Evolutionary conservation across 208 protist genomes (phyloP).

Genomic region (Leishmania aethiopica): DNA sequence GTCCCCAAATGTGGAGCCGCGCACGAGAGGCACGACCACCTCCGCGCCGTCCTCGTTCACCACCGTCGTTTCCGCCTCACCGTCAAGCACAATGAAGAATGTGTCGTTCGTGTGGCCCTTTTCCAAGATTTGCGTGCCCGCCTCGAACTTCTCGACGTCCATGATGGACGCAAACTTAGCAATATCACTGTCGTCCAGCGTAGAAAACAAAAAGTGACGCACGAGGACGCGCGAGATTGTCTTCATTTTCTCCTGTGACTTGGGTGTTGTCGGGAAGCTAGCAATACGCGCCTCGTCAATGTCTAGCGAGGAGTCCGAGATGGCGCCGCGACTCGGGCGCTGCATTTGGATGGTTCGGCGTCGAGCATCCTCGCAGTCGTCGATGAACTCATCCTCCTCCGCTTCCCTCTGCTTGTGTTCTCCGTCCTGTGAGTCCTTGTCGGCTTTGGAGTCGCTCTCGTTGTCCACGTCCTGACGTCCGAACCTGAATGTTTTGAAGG

Average conservation of each 20-base stretch:
- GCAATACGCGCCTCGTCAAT: slow-evolving; percentile 48
- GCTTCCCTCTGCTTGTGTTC: background rate
- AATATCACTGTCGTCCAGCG: slow-evolving; percentile 66
- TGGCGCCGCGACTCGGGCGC: slow-evolving; percentile 47
- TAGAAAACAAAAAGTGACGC: slow-evolving; percentile 76
- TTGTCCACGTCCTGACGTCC: slow-evolving; percentile 14
- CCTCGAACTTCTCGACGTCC: slow-evolving; percentile 44
- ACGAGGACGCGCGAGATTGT: slow-evolving; percentile 63
- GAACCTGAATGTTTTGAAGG: slow-evolving; percentile 41
- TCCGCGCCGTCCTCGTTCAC: slow-evolving; percentile 22
- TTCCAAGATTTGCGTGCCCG: slow-evolving; percentile 30
- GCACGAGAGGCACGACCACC: slow-evolving; percentile 27
- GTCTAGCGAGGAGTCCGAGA: slow-evolving; percentile 50
- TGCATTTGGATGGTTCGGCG: slow-evolving; percentile 51
- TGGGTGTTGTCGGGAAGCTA: slow-evolving; percentile 54
- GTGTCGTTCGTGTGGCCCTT: slow-evolving; percentile 50
- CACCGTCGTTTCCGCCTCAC: slow-evolving; percentile 44
- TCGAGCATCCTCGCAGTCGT: slow-evolving; percentile 48
- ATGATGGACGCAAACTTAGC: slow-evolving; percentile 64
- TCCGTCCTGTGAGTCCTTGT: slow-evolving; percentile 10
- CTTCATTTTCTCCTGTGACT: slow-evolving; percentile 57
- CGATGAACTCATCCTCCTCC: slow-evolving; percentile 35
- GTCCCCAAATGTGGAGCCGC: slow-evolving; percentile 56
- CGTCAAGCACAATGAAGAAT: slow-evolving; percentile 70
- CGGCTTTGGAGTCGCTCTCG: slow-evolving; percentile 6